Percentiles rank a stretch among this genome's conserved stretches.
These are phyloP conservation scores for Hymenotorrendiella dingleyae DNA, from an alignment of 2,329 filamentous ascomycete species.

Conservation along the genomic window DNA sequence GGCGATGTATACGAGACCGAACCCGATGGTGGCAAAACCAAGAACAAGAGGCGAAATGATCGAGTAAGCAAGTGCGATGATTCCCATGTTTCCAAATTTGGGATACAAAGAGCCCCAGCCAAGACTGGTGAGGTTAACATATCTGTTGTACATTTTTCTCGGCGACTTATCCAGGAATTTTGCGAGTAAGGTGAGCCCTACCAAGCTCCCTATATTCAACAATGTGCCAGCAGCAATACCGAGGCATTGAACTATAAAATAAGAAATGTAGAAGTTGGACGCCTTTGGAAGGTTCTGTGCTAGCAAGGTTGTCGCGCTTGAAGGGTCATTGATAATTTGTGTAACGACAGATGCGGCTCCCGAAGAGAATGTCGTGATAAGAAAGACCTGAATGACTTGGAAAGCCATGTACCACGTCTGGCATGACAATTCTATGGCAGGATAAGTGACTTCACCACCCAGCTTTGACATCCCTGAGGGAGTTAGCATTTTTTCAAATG, in stretches of 20 bases:
- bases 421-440: conserved; percentile 76
- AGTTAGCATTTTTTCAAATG: no score
- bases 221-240: conserved; percentile 69
- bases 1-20: conserved; percentile 75
- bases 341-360: conserved; percentile 67
- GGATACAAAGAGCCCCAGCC: conserved; percentile 82
- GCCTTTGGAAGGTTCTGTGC: conserved; percentile 72
- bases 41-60: conserved; percentile 81
- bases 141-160: conserved; percentile 71
- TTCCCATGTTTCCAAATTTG: conserved; percentile 71
- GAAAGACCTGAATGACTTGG: conserved; percentile 85
- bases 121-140: conserved; percentile 66
- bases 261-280: conserved; percentile 91
- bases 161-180: conserved; percentile 72
- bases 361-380: conserved; percentile 78
- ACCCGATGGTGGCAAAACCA: conserved; percentile 71
- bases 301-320: conserved; percentile 56
- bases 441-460: conserved; percentile 71
- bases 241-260: conserved; percentile 87
- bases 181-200: conserved; percentile 67
- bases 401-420: conserved; percentile 90
- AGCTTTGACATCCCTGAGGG: conserved; percentile 64
- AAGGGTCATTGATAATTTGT: conserved; percentile 58
- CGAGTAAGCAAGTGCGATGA: conserved; percentile 79
- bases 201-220: conserved; percentile 65